phyloP scores from a whole-genome alignment of 768 basidiomycete species.

The Lentinula sp. region DNA sequence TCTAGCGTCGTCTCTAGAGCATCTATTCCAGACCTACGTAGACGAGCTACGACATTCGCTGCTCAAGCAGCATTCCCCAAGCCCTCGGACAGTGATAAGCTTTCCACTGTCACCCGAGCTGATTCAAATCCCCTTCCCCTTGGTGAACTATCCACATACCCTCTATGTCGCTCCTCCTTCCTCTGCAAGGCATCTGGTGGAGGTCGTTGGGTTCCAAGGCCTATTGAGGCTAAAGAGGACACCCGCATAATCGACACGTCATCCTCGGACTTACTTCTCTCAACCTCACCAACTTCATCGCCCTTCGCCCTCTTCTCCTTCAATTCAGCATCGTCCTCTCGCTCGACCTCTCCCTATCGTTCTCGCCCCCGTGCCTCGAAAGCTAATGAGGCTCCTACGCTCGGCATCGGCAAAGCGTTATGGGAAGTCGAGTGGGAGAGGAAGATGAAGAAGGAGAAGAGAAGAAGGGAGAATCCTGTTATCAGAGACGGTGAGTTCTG shows the following conservation, averaged over 20 bases:
- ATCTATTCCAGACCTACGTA: slow-evolving; percentile 17
- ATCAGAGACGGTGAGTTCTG: slow-evolving; percentile 24
- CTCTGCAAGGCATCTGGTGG: slow-evolving; percentile 78
- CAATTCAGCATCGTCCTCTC: slow-evolving; percentile 1
- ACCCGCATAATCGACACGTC: background rate
- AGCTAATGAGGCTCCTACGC: slow-evolving; percentile 51
- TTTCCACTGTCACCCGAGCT: background rate
- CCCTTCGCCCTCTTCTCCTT: slow-evolving; percentile 1
- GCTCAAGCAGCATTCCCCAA: slow-evolving; percentile 12
- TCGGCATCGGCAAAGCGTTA: slow-evolving; percentile 54
- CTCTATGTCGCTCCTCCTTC: slow-evolving; percentile 56
- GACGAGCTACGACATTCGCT: slow-evolving; percentile 25
- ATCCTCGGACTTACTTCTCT: background rate
- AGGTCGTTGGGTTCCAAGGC: slow-evolving; percentile 66
- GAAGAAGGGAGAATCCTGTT: slow-evolving; percentile 54
- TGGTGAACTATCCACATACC: slow-evolving; percentile 72
- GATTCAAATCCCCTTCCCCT: slow-evolving; percentile 12
- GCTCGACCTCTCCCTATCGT: background rate
- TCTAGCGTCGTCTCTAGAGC: slow-evolving; percentile 13
- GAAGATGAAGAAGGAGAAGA: slow-evolving; percentile 48
- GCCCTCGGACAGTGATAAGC: background rate
- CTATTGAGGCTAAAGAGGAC: slow-evolving; percentile 9
- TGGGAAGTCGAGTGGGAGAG: slow-evolving; percentile 69
- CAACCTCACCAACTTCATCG: background rate
- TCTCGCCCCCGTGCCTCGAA: slow-evolving; percentile 18